Conservation (phyloP, 805 yeast species). For the Millerago galiae region DNA sequence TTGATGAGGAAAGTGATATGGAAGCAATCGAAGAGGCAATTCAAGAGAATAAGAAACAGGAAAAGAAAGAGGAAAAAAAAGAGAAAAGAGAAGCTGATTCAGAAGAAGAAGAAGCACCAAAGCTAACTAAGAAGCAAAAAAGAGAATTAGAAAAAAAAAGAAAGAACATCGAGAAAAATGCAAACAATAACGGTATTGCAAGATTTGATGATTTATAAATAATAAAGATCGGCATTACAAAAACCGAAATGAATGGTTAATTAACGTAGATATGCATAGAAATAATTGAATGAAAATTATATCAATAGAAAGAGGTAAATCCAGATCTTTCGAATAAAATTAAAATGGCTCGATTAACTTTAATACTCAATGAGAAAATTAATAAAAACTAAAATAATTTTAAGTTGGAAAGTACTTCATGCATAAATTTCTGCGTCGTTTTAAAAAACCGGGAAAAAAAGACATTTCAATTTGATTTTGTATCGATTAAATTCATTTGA, state of each 20-base stretch:
- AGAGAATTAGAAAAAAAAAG: constrained; percentile 15
- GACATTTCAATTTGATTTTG: no score
- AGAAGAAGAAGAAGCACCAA: constrained; percentile 13
- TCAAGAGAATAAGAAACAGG: constrained; percentile 7
- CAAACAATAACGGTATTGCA: constrained; percentile 45
- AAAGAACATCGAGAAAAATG: constrained; percentile 43
- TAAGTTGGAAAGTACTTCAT: neutral
- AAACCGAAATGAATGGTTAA: neutral
- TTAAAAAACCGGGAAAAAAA: neutral
- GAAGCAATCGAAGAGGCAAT: constrained; percentile 17
- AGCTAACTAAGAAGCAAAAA: constrained; percentile 15
- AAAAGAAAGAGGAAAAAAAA: constrained; percentile 11
- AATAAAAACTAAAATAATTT: no score
- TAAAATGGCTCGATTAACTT: no score
- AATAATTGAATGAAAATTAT: no score
- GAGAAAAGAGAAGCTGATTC: constrained; percentile 3
- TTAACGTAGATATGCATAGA: neutral
- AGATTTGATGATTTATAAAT: constrained; percentile 52
- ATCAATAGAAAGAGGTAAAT: neutral
- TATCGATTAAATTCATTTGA: no score
- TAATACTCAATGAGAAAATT: no score
- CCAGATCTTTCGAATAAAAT: no score
- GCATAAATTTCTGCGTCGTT: neutral
- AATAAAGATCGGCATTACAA: neutral
- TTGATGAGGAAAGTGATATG: constrained; percentile 17